Conservation (phyloP, 2,329 filamentous ascomycete genomes). For the Pseudonectria foliicola region DNA sequence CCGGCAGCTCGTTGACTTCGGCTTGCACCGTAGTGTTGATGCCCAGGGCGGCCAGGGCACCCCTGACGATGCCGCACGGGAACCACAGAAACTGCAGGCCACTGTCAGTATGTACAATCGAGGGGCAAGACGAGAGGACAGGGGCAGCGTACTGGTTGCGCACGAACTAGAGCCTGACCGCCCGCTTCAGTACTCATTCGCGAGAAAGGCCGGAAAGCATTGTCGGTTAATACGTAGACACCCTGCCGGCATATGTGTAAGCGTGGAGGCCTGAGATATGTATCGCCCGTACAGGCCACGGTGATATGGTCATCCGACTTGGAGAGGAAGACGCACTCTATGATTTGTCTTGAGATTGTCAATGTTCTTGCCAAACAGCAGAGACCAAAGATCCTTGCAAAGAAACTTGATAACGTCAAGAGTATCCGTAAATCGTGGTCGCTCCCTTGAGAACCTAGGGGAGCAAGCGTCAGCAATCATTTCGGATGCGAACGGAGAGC, state of each 20-base stretch:
- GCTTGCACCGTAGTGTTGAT: constrained; percentile 88
- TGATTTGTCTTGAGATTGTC: constrained; percentile 99
- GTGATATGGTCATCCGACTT: background rate
- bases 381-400: constrained; percentile 95
- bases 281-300: too few relatives aligned
- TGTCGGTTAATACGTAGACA: constrained; percentile 93
- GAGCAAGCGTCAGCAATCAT: constrained; percentile 44
- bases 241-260: constrained; percentile 44
- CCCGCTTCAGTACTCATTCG: constrained; percentile 81
- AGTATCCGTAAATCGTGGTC: constrained; percentile 83
- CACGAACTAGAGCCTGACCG: constrained; percentile 64
- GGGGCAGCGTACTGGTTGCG: constrained; percentile 65
- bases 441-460: constrained; percentile 68
- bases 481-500: constrained; percentile 1
- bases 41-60: constrained; percentile 85
- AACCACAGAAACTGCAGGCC: constrained; percentile 79
- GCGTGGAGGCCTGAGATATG: background rate
- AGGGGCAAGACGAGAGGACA: constrained; percentile 2
- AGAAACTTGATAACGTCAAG: constrained; percentile 97
- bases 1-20: constrained; percentile 78
- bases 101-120: constrained; percentile 6
- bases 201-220: constrained; percentile 78
- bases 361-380: constrained; percentile 93
- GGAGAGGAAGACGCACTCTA: constrained; percentile 45
- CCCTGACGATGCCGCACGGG: constrained; percentile 85